phyloP scores from a whole-genome alignment of 805 yeast genomes.

The Candida patagonica region DNA sequence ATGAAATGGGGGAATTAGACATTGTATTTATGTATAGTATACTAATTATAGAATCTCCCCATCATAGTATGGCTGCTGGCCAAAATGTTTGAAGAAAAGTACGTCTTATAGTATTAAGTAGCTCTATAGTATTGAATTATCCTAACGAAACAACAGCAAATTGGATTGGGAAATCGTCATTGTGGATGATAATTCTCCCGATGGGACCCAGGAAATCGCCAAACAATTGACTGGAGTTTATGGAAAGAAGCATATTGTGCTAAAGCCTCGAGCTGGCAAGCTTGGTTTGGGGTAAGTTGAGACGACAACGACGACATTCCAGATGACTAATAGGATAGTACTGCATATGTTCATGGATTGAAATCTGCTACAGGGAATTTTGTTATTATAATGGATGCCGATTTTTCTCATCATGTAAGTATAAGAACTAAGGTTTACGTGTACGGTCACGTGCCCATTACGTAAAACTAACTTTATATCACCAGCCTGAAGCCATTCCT shows the following conservation, averaged over 20 bases:
- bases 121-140: neutral
- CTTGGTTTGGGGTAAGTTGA: conserved; percentile 49
- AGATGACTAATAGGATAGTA: conserved; percentile 21
- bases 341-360: conserved; percentile 73
- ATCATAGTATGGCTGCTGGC: conserved; percentile 61
- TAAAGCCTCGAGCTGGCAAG: conserved; percentile 67
- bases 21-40: neutral
- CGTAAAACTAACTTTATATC: conserved; percentile 1
- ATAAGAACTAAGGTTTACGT: conserved; percentile 11
- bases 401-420: conserved; percentile 55
- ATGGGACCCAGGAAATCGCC: conserved; percentile 71
- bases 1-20: neutral
- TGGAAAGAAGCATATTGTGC: conserved; percentile 51
- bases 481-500: conserved; percentile 61
- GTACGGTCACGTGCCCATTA: too few relatives aligned
- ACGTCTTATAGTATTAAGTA: too few relatives aligned
- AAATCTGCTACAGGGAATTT: conserved; percentile 62
- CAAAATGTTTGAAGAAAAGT: conserved; percentile 48
- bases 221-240: conserved; percentile 35
- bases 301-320: neutral
- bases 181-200: conserved; percentile 75
- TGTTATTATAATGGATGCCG: conserved; percentile 79
- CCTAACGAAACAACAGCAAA: conserved; percentile 25
- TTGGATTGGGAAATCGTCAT: conserved; percentile 69
- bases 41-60: conserved; percentile 39